Evolutionary conservation across 2,329 filamentous ascomycete species (phyloP).

Genomic region (Didymella pinodella): DNA sequence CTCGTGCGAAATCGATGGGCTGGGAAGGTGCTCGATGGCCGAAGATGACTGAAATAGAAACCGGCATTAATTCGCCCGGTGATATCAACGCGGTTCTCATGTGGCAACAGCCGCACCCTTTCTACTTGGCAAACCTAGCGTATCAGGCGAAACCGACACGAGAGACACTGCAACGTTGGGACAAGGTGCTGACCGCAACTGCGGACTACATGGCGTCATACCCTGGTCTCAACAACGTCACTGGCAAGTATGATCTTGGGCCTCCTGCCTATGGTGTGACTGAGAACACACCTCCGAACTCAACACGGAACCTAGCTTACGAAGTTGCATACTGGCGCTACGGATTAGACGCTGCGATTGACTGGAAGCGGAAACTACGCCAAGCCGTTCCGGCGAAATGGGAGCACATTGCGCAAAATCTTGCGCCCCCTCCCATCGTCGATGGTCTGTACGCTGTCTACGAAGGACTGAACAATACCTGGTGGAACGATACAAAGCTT

Average conservation of each 20-base stretch:
- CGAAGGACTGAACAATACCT: constrained; percentile 54
- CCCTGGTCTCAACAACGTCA: constrained; percentile 61
- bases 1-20: constrained; percentile 47
- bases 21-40: constrained; percentile 56
- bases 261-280: constrained; percentile 59
- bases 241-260: constrained; percentile 60
- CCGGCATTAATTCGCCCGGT: constrained; percentile 62
- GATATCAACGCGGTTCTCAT: constrained; percentile 67
- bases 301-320: constrained; percentile 64
- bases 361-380: constrained; percentile 61
- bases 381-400: constrained; percentile 55
- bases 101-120: constrained; percentile 67
- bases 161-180: constrained; percentile 60
- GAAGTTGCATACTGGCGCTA: constrained; percentile 68
- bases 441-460: constrained; percentile 63
- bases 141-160: constrained; percentile 56
- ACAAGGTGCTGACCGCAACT: constrained; percentile 59
- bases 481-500: constrained; percentile 37
- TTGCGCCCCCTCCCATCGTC: constrained; percentile 61
- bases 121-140: constrained; percentile 66
- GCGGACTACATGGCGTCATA: constrained; percentile 68
- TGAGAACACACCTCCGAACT: constrained; percentile 66
- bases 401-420: constrained; percentile 60
- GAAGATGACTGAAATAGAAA: constrained; percentile 63
- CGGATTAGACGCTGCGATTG: constrained; percentile 61